These are phyloP conservation scores for Phaeosphaeria sp. DNA, from an alignment of 2,329 filamentous ascomycete species.

Conservation along the genomic window DNA sequence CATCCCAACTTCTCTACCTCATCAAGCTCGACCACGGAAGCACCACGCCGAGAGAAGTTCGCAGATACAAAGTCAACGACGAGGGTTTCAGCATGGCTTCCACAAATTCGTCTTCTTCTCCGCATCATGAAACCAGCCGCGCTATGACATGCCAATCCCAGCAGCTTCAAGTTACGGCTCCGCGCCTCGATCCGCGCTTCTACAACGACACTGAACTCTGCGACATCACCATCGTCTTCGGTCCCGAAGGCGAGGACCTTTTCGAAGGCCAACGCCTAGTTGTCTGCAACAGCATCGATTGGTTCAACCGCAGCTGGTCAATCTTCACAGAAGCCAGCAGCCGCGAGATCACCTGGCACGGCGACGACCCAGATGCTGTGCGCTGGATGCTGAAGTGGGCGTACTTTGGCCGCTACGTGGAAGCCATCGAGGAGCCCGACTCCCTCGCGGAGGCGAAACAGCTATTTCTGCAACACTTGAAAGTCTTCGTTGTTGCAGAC, in stretches of 20 bases:
- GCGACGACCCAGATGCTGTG: neutral
- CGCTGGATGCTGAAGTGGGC: neutral
- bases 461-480: neutral
- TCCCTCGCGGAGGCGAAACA: neutral
- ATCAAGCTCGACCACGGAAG: too few relatives aligned
- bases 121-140: too few relatives aligned
- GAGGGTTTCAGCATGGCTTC: too few relatives aligned
- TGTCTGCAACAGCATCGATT: neutral
- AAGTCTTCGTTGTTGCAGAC: neutral
- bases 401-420: neutral
- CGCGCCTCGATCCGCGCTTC: too few relatives aligned
- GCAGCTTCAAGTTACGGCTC: too few relatives aligned
- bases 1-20: too few relatives aligned
- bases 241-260: neutral
- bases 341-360: neutral
- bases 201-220: neutral
- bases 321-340: neutral
- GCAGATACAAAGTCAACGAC: too few relatives aligned
- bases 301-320: neutral
- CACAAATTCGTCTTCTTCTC: too few relatives aligned
- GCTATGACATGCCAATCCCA: too few relatives aligned
- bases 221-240: neutral
- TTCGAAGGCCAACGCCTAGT: slow-evolving; percentile 1
- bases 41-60: too few relatives aligned
- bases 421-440: neutral